Evolutionary conservation across 78 protist species (phyloP).

Genomic region (Monosiga brevicollis): DNA sequence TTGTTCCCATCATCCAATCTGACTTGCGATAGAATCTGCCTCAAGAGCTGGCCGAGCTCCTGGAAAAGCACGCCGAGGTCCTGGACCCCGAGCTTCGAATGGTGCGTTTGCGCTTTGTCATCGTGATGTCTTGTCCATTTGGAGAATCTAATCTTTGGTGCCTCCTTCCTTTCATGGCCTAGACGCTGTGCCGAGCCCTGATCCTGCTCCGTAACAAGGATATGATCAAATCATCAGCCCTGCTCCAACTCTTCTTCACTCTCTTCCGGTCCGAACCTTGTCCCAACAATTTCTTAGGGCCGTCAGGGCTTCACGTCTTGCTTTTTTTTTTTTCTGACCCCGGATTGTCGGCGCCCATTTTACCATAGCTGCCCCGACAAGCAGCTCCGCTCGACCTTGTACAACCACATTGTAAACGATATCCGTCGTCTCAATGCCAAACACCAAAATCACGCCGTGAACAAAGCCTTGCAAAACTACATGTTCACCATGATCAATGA

Average conservation of each 20-base stretch:
- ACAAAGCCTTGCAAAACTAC: slow-evolving; percentile 62
- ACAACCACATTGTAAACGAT: slow-evolving; percentile 65
- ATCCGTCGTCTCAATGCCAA: slow-evolving; percentile 46
- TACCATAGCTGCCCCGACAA: slow-evolving; percentile 67
- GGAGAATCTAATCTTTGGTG: no score
- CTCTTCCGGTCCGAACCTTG: no score
- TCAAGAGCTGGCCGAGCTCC: slow-evolving; percentile 24
- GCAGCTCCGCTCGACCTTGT: slow-evolving; percentile 41
- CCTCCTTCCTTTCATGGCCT: no score
- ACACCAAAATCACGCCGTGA: slow-evolving; percentile 45
- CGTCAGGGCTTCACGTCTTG: no score
- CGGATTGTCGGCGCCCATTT: no score
- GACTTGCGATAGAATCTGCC: no score
- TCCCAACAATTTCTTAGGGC: no score
- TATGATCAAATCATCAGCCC: not conserved
- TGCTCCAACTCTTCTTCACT: slow-evolving; percentile 70
- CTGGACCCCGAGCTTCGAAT: slow-evolving; percentile 45
- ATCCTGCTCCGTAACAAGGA: slow-evolving; percentile 51
- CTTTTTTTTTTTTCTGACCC: no score
- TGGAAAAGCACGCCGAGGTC: slow-evolving; percentile 37
- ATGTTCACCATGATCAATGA: slow-evolving; percentile 67
- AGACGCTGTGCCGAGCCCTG: slow-evolving; percentile 41
- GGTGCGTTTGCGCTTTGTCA: no score
- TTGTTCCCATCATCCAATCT: no score
- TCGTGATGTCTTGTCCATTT: no score